These are phyloP conservation scores for Lactuca sativa DNA, from an alignment of 129 eudicot species.

Conservation along the genomic window DNA sequence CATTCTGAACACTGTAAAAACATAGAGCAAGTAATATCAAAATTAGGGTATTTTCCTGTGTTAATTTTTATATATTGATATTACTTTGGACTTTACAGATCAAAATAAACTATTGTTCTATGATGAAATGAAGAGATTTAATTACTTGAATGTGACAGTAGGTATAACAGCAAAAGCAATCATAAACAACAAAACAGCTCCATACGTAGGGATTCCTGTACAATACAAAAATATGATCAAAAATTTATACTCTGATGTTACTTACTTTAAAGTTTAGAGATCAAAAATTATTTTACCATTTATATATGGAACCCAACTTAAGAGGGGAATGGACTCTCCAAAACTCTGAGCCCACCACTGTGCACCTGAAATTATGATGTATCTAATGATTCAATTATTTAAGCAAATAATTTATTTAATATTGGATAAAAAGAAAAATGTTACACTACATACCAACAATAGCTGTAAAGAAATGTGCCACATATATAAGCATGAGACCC, in stretches of 20 bases:
- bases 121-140: constrained; percentile 11
- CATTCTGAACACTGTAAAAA: constrained; percentile 57
- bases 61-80: not conserved
- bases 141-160: constrained; percentile 78
- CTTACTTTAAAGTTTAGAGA: not conserved
- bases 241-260: not conserved
- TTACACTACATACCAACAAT: constrained; percentile 60
- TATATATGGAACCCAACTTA: constrained; percentile 83
- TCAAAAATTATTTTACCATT: constrained; percentile 44
- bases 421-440: not conserved
- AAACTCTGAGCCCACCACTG: constrained; percentile 94
- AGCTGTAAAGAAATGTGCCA: constrained; percentile 74
- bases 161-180: constrained; percentile 80
- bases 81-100: not conserved
- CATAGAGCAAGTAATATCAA: constrained; percentile 3
- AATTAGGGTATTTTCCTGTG: constrained; percentile 1
- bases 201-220: constrained; percentile 63
- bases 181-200: constrained; percentile 61
- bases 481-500: constrained; percentile 87
- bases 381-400: not conserved
- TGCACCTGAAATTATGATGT: constrained; percentile 55
- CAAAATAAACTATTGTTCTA: constrained; percentile 1
- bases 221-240: constrained; percentile 17
- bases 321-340: constrained; percentile 74
- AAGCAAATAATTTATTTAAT: not conserved